phyloP scores from a whole-genome alignment of 2,329 filamentous ascomycete genomes.

The Aspergillus pseudoglaucus region DNA sequence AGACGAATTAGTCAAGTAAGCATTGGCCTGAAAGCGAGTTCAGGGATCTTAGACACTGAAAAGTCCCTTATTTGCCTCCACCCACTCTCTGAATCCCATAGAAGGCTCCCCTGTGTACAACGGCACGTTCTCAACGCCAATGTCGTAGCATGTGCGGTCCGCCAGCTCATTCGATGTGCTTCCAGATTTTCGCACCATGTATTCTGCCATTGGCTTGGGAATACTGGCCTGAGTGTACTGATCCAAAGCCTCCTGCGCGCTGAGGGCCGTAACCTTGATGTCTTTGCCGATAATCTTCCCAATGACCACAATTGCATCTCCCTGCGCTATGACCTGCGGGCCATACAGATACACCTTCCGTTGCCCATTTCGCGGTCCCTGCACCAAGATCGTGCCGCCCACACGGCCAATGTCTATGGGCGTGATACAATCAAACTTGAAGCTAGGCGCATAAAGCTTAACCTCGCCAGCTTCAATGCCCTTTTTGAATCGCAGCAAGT shows the following conservation, averaged over 20 bases:
- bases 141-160: no score
- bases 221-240: slow-evolving; percentile 8
- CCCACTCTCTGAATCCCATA: slow-evolving; percentile 29
- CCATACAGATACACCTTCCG: slow-evolving; percentile 33
- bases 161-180: slow-evolving; percentile 8
- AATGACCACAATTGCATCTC: slow-evolving; percentile 23
- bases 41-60: no score
- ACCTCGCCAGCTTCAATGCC: slow-evolving; percentile 27
- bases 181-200: neutral
- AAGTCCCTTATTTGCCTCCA: slow-evolving; percentile 20
- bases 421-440: slow-evolving; percentile 35
- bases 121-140: slow-evolving; percentile 22
- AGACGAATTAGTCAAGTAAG: no score
- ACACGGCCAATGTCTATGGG: slow-evolving; percentile 43
- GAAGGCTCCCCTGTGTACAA: slow-evolving; percentile 25
- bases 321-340: slow-evolving; percentile 26
- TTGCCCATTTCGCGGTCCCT: slow-evolving; percentile 18
- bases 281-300: slow-evolving; percentile 27
- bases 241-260: slow-evolving; percentile 18
- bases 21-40: no score
- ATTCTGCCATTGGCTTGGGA: slow-evolving; percentile 11
- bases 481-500: slow-evolving; percentile 26
- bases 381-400: slow-evolving; percentile 33
- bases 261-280: slow-evolving; percentile 18
- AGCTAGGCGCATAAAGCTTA: slow-evolving; percentile 23